Evolutionary conservation across 805 yeast species (phyloP).

Genomic region (Osmozyma mogii): DNA sequence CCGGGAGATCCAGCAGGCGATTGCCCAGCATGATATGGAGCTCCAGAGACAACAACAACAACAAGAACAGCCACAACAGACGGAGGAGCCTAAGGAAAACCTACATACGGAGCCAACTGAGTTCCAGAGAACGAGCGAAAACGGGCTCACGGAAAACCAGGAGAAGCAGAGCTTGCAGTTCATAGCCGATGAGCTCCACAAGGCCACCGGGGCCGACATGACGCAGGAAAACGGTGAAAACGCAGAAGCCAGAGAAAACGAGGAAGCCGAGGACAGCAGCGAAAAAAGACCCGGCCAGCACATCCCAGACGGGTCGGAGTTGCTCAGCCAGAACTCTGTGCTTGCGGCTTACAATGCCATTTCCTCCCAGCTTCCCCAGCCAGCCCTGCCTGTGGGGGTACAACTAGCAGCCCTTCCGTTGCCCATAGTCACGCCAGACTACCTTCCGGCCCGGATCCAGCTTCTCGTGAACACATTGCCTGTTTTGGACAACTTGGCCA

Average conservation of each 20-base stretch:
- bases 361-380: slow-evolving; percentile 30
- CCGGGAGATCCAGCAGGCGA: slow-evolving; percentile 14
- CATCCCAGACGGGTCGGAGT: slow-evolving; percentile 36
- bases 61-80: slow-evolving; percentile 1
- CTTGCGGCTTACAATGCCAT: slow-evolving; percentile 36
- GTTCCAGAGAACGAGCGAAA: neutral
- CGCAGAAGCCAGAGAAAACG: neutral
- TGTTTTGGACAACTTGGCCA: slow-evolving; percentile 70
- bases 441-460: slow-evolving; percentile 54
- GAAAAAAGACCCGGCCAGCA: slow-evolving; percentile 1
- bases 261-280: slow-evolving; percentile 4
- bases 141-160: slow-evolving; percentile 5
- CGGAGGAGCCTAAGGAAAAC: neutral
- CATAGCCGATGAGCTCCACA: slow-evolving; percentile 26
- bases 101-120: neutral
- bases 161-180: slow-evolving; percentile 21
- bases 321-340: slow-evolving; percentile 32
- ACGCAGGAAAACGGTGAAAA: too few species aligned
- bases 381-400: slow-evolving; percentile 18
- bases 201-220: too few species aligned
- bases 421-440: slow-evolving; percentile 47
- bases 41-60: slow-evolving; percentile 5
- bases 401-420: slow-evolving; percentile 57
- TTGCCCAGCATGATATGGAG: slow-evolving; percentile 15
- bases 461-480: slow-evolving; percentile 63